Percentiles rank a stretch among this genome's conserved stretches.
Conservation (phyloP, 148 eudicot genomes). For the Linanthus parryae region DNA sequence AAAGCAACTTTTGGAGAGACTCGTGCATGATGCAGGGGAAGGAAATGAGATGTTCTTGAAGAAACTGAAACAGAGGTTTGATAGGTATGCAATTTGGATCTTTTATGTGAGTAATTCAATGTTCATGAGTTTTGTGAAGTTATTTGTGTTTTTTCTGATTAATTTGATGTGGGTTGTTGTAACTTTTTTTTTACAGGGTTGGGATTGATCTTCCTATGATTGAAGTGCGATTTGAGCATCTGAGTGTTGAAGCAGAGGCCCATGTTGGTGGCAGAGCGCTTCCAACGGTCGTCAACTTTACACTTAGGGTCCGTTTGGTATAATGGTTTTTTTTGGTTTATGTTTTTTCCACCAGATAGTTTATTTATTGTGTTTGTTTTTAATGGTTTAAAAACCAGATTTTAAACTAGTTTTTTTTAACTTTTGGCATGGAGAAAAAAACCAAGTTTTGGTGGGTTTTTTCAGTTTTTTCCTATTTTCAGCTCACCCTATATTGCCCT, state of each 20-base stretch:
- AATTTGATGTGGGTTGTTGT: constrained; percentile 6
- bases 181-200: too few relatives aligned
- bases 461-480: too few relatives aligned
- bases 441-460: too few relatives aligned
- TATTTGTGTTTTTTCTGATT: not conserved
- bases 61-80: constrained; percentile 9
- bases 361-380: not conserved
- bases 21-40: constrained; percentile 4
- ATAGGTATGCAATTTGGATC: too few relatives aligned
- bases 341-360: not conserved
- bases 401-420: too few relatives aligned
- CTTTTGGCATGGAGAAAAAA: too few relatives aligned
- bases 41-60: constrained; percentile 9
- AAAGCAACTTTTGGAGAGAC: constrained; percentile 5
- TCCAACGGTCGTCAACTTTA: constrained; percentile 8
- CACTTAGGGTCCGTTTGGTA: constrained; percentile 2
- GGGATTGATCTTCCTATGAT: constrained; percentile 10
- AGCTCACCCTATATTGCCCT: too few relatives aligned
- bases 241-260: constrained; percentile 10
- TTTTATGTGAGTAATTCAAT: not conserved
- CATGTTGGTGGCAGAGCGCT: constrained; percentile 11
- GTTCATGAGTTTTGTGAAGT: not conserved
- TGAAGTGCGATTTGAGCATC: constrained; percentile 12
- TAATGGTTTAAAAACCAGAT: not conserved
- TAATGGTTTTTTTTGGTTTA: not conserved